Evolutionary conservation across 306 rosid genomes (phyloP).

Genomic region (Nissolia schottii): DNA sequence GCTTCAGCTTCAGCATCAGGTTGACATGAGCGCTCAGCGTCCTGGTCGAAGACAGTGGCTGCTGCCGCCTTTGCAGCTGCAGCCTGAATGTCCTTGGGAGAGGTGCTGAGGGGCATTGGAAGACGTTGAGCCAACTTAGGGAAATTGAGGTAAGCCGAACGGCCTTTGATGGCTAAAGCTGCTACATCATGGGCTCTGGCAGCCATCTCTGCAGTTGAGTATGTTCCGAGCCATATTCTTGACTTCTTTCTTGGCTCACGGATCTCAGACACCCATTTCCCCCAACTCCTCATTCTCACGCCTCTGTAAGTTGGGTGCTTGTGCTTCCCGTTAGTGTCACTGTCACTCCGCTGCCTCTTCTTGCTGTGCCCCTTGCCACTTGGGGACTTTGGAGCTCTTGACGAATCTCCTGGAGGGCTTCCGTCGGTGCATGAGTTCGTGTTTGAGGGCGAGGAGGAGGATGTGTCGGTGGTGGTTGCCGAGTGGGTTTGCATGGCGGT

Average conservation of each 20-base stretch:
- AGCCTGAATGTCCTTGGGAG: constrained; percentile 88
- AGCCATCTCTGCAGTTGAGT: constrained; percentile 85
- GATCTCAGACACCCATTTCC: constrained; percentile 90
- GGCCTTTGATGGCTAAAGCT: constrained; percentile 76
- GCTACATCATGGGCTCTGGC: constrained; percentile 97
- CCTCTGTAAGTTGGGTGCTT: constrained; percentile 71
- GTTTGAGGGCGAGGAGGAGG: constrained; percentile 24
- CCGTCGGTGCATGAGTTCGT: constrained; percentile 24
- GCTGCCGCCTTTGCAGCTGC: constrained; percentile 91
- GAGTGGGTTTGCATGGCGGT: not conserved
- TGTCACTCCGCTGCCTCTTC: constrained; percentile 39
- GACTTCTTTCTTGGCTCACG: constrained; percentile 90
- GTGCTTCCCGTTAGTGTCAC: not conserved
- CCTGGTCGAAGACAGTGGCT: constrained; percentile 23
- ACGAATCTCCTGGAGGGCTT: not conserved
- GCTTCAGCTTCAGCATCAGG: constrained; percentile 15
- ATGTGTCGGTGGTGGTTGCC: not conserved
- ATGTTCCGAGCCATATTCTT: constrained; percentile 92
- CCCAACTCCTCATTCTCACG: constrained; percentile 84
- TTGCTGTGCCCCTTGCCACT: constrained; percentile 24
- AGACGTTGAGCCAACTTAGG: constrained; percentile 56
- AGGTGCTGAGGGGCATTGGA: constrained; percentile 58
- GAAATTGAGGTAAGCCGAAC: constrained; percentile 76
- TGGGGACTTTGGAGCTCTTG: constrained; percentile 6
- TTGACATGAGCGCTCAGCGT: no score